Evolutionary conservation across 108 stramenopile species (phyloP).

Genomic region (Skeletonema tropicum): DNA sequence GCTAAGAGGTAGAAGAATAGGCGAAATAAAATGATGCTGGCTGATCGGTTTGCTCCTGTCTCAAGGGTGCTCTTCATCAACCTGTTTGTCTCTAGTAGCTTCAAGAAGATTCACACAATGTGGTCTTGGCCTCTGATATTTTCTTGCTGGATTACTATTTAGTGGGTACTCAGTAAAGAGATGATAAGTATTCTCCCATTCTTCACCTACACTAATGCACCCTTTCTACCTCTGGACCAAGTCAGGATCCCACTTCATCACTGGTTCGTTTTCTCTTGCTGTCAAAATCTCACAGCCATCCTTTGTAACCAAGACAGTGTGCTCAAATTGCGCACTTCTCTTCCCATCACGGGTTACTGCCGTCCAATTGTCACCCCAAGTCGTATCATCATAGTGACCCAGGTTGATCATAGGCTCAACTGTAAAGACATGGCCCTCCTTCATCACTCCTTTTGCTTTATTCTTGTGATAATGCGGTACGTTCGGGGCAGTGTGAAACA

Average conservation of each 20-base stretch:
- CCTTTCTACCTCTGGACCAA: constrained; percentile 52
- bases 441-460: constrained; percentile 91
- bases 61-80: no score
- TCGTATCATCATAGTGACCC: constrained; percentile 73
- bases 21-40: no score
- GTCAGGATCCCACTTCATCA: constrained; percentile 87
- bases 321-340: constrained; percentile 89
- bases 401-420: constrained; percentile 99
- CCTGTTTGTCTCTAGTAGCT: no score
- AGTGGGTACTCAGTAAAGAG: no score
- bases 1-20: no score
- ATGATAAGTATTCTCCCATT: neutral
- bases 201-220: neutral
- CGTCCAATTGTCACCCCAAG: constrained; percentile 93
- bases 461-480: constrained; percentile 97
- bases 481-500: constrained; percentile 85
- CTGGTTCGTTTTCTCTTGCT: constrained; percentile 85
- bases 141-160: no score
- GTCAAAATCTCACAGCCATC: constrained; percentile 96
- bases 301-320: constrained; percentile 95
- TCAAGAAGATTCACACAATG: no score
- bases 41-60: no score
- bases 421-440: constrained; percentile 97
- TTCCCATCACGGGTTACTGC: constrained; percentile 84
- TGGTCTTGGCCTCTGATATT: no score